Conservation (phyloP, 768 basidiomycete species). For the Tulasnella sp. region DNA sequence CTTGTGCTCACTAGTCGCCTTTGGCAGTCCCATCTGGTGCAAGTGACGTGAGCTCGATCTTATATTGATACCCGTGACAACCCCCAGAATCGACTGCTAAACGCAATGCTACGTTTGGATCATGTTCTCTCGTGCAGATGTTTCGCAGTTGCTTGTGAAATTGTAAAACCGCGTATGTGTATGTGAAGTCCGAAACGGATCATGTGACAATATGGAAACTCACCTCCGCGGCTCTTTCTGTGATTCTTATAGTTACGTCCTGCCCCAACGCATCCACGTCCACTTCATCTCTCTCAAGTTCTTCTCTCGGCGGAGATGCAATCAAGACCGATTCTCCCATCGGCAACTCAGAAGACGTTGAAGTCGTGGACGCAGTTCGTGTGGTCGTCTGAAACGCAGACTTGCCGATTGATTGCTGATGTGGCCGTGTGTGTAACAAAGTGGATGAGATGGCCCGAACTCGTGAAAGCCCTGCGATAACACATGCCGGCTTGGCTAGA, state of each 20-base stretch:
- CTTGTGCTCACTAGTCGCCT: constrained; percentile 71
- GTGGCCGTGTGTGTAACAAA: no score
- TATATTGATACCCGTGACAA: constrained; percentile 97
- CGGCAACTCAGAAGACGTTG: neutral
- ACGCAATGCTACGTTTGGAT: constrained; percentile 57
- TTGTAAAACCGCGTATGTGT: neutral
- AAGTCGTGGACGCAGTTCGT: no score
- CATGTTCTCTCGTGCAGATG: constrained; percentile 56
- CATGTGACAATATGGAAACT: neutral
- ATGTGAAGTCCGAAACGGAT: neutral
- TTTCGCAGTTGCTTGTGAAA: constrained; percentile 56
- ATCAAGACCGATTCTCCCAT: constrained; percentile 1
- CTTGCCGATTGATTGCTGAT: no score
- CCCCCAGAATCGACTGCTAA: constrained; percentile 88
- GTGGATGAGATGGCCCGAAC: no score
- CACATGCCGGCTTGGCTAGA: no score
- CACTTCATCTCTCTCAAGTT: constrained; percentile 16
- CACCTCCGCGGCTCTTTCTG: constrained; percentile 19
- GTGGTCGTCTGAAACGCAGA: no score
- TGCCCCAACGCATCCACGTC: constrained; percentile 10
- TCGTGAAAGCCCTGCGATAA: no score
- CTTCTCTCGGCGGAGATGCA: constrained; percentile 14
- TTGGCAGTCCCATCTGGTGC: constrained; percentile 31
- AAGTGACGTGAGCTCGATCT: constrained; percentile 64
- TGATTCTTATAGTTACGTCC: constrained; percentile 13